Percentiles rank a stretch among this genome's conserved stretches.
Evolutionary conservation across 208 protist genomes (phyloP).

Genomic region (Leishmania turanica): DNA sequence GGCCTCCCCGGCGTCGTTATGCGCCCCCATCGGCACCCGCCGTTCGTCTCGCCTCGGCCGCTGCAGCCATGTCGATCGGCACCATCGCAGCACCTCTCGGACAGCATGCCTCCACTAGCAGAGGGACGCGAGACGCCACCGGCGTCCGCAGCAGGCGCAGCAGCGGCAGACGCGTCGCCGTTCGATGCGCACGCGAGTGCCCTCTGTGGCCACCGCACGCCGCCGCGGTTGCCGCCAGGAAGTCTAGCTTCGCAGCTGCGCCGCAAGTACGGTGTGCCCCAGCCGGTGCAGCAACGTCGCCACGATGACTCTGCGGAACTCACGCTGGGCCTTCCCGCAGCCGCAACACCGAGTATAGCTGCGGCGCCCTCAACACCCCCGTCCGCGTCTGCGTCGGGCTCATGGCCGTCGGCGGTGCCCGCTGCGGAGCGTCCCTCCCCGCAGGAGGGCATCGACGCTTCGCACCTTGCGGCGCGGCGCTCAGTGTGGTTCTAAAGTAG

Average conservation of each 20-base stretch:
- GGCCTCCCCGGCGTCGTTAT: constrained; percentile 29
- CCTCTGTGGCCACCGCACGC: background rate
- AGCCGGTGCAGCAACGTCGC: background rate
- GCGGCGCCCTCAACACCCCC: background rate
- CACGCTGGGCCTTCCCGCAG: background rate
- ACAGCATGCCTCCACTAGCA: background rate
- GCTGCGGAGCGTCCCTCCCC: background rate
- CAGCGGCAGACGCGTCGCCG: background rate
- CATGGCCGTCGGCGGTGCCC: background rate
- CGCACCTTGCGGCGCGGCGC: background rate
- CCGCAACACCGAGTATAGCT: background rate
- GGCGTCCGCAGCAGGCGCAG: background rate
- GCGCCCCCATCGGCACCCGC: constrained; percentile 2
- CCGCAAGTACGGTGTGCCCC: constrained; percentile 25
- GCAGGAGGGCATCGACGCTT: background rate
- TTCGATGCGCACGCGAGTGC: too few relatives aligned
- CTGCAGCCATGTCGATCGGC: background rate
- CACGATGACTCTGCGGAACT: background rate
- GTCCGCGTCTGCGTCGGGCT: background rate
- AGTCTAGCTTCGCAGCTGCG: constrained; percentile 27
- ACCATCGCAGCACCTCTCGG: background rate
- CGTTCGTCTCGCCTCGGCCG: background rate
- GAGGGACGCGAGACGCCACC: background rate
- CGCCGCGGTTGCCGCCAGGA: constrained; percentile 19
- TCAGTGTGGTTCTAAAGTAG: background rate